A percentile compares a stretch with the other conserved stretches of the same genome.
Conservation (phyloP, 169 alveolate genomes). For the Babesia divergens region DNA sequence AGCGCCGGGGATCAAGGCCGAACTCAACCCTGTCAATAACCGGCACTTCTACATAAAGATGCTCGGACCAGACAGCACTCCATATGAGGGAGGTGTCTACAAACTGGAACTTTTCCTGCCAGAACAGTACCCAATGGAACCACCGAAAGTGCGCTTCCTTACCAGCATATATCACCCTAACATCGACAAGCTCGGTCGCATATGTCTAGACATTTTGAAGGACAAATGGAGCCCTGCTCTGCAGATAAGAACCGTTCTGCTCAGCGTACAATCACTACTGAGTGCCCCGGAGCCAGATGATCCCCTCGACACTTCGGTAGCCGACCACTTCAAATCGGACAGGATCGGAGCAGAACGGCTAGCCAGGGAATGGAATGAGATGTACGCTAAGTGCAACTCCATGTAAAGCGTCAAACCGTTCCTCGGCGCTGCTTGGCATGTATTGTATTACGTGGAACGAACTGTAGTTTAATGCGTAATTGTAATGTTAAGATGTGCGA, state of each 20-base stretch:
- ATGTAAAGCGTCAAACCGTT: neutral
- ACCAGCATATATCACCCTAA: slow-evolving; percentile 99
- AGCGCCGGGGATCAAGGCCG: slow-evolving; percentile 94
- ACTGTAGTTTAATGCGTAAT: neutral
- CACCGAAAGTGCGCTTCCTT: slow-evolving; percentile 95
- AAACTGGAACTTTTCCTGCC: slow-evolving; percentile 93
- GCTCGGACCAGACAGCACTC: slow-evolving; percentile 96
- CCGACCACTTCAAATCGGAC: slow-evolving; percentile 92
- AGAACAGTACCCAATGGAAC: slow-evolving; percentile 98
- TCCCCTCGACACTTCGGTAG: slow-evolving; percentile 94
- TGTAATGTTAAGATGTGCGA: neutral
- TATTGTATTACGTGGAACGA: neutral
- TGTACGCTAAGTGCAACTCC: slow-evolving; percentile 79
- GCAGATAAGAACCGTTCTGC: slow-evolving; percentile 94
- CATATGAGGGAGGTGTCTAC: slow-evolving; percentile 97
- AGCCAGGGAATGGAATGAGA: slow-evolving; percentile 89
- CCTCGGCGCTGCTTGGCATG: neutral
- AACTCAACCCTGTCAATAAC: slow-evolving; percentile 89
- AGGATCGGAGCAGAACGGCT: slow-evolving; percentile 86
- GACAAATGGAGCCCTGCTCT: slow-evolving; percentile 99
- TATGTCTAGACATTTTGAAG: slow-evolving; percentile 96
- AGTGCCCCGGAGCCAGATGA: slow-evolving; percentile 98
- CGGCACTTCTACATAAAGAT: slow-evolving; percentile 93
- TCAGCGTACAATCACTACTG: slow-evolving; percentile 94
- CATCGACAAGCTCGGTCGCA: slow-evolving; percentile 97